Percentiles rank a stretch among this genome's conserved stretches.
Conservation (phyloP, 1,284 basidiomycete species). For the Veloboletus limbatus region DNA sequence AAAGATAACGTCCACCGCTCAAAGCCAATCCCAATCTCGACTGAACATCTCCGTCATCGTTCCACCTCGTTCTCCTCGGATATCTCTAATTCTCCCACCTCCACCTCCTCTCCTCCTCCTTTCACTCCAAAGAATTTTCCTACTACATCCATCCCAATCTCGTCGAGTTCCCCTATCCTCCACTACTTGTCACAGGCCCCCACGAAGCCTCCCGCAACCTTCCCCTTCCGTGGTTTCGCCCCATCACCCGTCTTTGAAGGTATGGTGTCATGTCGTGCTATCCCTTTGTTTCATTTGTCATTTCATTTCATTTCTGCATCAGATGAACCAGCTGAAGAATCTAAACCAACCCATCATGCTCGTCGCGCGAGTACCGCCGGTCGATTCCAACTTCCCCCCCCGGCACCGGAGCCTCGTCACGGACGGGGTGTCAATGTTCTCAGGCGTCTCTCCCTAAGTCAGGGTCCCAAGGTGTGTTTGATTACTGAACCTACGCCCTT, state of each 20-base stretch:
- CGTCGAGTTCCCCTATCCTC: conserved; percentile 65
- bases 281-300: too few species aligned
- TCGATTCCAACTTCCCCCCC: conserved; percentile 44
- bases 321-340: conserved; percentile 43
- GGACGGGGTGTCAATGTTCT: conserved; percentile 67
- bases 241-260: conserved; percentile 61
- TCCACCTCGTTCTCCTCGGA: conserved; percentile 58
- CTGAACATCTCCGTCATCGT: conserved; percentile 41
- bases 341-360: conserved; percentile 44
- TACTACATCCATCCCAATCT: conserved; percentile 46
- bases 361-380: conserved; percentile 49
- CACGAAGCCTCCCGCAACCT: conserved; percentile 41
- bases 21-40: conserved; percentile 62
- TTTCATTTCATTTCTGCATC: not conserved
- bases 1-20: conserved; percentile 45
- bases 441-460: conserved; percentile 64
- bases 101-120: conserved; percentile 47
- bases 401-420: conserved; percentile 44
- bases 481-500: not conserved
- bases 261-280: too few species aligned
- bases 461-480: conserved; percentile 52
- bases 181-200: conserved; percentile 67
- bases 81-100: conserved; percentile 51
- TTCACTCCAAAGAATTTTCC: conserved; percentile 34
- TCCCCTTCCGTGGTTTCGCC: conserved; percentile 60